Base-by-base conservation (phyloP, 371 early-diverging fungal species). In the Rhizoclosmatium hyalinum region DNA sequence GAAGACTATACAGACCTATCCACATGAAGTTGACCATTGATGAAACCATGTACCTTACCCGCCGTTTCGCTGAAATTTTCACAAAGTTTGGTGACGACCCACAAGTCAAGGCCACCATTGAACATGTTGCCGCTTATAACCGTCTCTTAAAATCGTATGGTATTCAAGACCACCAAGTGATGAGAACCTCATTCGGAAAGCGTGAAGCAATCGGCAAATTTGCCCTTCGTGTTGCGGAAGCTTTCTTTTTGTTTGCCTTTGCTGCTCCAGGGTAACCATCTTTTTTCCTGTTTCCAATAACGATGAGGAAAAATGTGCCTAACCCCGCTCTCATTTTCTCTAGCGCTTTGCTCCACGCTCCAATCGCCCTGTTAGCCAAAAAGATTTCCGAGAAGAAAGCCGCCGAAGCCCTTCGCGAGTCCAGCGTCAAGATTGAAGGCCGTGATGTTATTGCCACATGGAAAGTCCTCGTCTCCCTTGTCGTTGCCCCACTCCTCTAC, bases 391-490 rank as follows among this genome's bases (percentile, higher is more conserved):
- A 90, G 54, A 85, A 87, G 68, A 96, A 96, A 80, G 94, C 94
- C 0, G 91, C 84, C 86, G 95, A 96, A 78, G 99, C 98, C 0
- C 84, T 94, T 63, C 92, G 91, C 0, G 91, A 88, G 17, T 96
- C 97, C 5, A 90, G 91, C 39, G 98, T 98, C 67, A 98, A 98
- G 79, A 90, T 98, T 74, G 88, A 88, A 43, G 99, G 95, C 19
- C 89, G 92, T 55, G 99, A 98, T 80, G 98, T 98, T 5, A 81
- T 98, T 8, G 95, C 96, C 0, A 96, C 98, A 14, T 98, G 98
- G 99, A 98, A 98, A 77, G 85, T 97, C 4, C 84, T 89, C 2
- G 80, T 91, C 3, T 96, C 96, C 45, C 61, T 78, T 10, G 76
- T 82, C 44, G 69, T 75, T 32, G 58, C 73, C 1, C 68, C 72